Evolutionary conservation across 805 yeast species (phyloP).

Genomic region (Debaryomyces prosopidis): DNA sequence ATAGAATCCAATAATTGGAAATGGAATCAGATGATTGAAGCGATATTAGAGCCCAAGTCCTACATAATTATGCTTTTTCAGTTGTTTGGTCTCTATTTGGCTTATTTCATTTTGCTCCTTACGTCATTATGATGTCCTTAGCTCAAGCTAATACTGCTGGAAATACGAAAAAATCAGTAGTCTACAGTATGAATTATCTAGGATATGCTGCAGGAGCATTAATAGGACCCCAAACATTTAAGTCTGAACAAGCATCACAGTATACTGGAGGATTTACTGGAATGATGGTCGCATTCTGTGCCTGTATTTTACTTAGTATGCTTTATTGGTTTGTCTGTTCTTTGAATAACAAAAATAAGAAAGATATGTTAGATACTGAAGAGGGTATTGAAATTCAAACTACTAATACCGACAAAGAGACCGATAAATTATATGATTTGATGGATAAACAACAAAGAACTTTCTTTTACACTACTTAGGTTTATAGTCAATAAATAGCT

Average conservation of each 20-base stretch:
- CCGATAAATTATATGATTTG: conserved; percentile 14
- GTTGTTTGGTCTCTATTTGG: conserved; percentile 26
- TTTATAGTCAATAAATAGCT: neutral
- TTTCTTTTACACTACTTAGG: conserved; percentile 18
- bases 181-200: conserved; percentile 34
- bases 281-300: conserved; percentile 17
- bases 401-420: conserved; percentile 1
- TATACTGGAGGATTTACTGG: conserved; percentile 21
- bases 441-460: conserved; percentile 20
- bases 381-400: conserved; percentile 2
- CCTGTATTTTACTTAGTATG: conserved; percentile 13
- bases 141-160: conserved; percentile 32
- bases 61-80: conserved; percentile 21
- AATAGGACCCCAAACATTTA: conserved; percentile 26
- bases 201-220: conserved; percentile 31
- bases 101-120: conserved; percentile 33
- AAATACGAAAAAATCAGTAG: conserved; percentile 30
- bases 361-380: conserved; percentile 4
- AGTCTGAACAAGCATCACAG: conserved; percentile 20
- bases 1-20: conserved; percentile 17
- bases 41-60: conserved; percentile 17
- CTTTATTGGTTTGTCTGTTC: conserved; percentile 16
- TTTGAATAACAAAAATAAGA: conserved; percentile 15
- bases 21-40: conserved; percentile 19
- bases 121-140: conserved; percentile 27